phyloP scores from a whole-genome alignment of 192 early-diverging fungal genomes.

The Rhizoclosmatium sp. region DNA sequence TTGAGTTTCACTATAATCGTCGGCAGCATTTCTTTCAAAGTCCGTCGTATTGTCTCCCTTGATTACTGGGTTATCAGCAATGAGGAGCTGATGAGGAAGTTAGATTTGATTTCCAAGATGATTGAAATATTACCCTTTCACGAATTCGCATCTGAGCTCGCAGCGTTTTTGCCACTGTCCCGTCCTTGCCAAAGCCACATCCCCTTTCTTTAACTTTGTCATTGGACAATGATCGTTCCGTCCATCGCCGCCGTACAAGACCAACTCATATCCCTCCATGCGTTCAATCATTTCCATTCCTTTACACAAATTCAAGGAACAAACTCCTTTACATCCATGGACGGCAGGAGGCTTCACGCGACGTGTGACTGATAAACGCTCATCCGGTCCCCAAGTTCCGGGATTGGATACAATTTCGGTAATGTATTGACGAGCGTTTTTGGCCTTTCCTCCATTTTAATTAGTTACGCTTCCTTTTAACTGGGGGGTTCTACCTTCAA shows the following conservation, averaged over 20 bases:
- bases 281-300: slow-evolving; percentile 37
- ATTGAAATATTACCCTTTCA: slow-evolving; percentile 20
- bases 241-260: slow-evolving; percentile 51
- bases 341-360: slow-evolving; percentile 11
- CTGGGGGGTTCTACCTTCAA: slow-evolving; percentile 27
- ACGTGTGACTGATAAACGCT: slow-evolving; percentile 32
- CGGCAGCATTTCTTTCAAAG: background rate
- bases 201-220: slow-evolving; percentile 36
- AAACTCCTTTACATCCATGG: slow-evolving; percentile 40
- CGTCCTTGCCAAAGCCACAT: slow-evolving; percentile 28
- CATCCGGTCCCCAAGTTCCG: slow-evolving; percentile 31
- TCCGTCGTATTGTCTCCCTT: slow-evolving; percentile 14
- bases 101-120: background rate
- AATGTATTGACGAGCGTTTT: slow-evolving; percentile 40
- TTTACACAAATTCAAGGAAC: slow-evolving; percentile 50
- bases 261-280: slow-evolving; percentile 34
- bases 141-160: slow-evolving; percentile 15
- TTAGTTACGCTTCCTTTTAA: no score
- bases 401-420: slow-evolving; percentile 52
- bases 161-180: slow-evolving; percentile 31
- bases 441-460: slow-evolving; percentile 21
- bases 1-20: slow-evolving; percentile 7
- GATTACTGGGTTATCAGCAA: slow-evolving; percentile 41
- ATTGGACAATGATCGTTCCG: slow-evolving; percentile 53
- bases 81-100: slow-evolving; percentile 1